These are phyloP conservation scores for Metarhizium brunneum DNA, from an alignment of 2,329 filamentous ascomycete genomes.

Conservation along the genomic window DNA sequence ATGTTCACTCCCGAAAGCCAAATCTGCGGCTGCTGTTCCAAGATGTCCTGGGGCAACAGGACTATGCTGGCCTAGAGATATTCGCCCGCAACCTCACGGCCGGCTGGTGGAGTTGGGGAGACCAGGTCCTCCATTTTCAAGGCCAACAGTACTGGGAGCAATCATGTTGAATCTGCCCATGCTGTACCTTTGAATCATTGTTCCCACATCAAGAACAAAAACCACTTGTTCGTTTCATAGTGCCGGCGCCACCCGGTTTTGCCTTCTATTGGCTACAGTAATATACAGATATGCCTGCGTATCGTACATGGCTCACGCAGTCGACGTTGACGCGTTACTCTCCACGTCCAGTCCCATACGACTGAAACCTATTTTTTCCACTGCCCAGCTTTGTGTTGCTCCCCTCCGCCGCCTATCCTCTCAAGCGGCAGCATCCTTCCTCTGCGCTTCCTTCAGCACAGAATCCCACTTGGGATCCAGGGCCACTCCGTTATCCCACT, in stretches of 20 bases:
- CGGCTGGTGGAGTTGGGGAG: conserved; percentile 73
- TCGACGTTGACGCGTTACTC: neutral
- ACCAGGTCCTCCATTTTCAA: conserved; percentile 65
- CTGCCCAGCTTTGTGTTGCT: no score
- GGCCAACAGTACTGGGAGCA: conserved; percentile 39
- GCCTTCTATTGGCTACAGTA: conserved; percentile 18
- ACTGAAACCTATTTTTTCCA: no score
- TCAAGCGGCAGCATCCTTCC: conserved; percentile 12
- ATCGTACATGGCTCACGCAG: conserved; percentile 14
- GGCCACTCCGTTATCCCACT: conserved; percentile 45
- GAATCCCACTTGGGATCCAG: conserved; percentile 39
- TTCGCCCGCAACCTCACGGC: conserved; percentile 67
- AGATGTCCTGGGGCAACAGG: conserved; percentile 34
- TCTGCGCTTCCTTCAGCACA: conserved; percentile 15
- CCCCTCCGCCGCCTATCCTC: neutral
- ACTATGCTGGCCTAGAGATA: conserved; percentile 58
- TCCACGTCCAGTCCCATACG: neutral
- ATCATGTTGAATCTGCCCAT: neutral
- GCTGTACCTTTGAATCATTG: neutral
- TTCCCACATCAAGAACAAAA: conserved; percentile 5
- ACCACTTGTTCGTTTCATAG: conserved; percentile 13
- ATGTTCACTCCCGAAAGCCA: conserved; percentile 72
- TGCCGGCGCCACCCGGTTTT: conserved; percentile 10
- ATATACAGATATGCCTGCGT: conserved; percentile 21
- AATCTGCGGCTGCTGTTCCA: conserved; percentile 55